These are phyloP conservation scores for Apiospora sp. DNA, from an alignment of 2,329 filamentous ascomycete genomes.

Conservation along the genomic window DNA sequence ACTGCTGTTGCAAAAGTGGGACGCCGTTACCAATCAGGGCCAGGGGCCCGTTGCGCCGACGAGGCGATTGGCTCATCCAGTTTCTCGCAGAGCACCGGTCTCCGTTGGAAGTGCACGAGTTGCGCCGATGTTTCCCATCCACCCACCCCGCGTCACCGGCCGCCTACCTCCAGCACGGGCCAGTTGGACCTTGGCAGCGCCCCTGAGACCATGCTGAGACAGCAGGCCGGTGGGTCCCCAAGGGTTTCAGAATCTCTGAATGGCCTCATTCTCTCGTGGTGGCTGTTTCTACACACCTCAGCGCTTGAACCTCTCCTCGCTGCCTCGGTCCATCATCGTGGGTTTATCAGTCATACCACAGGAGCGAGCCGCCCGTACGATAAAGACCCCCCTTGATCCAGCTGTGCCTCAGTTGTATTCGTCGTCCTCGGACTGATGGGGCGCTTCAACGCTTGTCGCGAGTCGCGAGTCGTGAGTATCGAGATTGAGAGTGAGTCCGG, in stretches of 20 bases:
- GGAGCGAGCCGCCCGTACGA: neutral
- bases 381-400: neutral
- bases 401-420: neutral
- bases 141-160: slow-evolving; percentile 18
- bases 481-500: neutral
- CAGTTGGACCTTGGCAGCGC: neutral
- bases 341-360: neutral
- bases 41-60: neutral
- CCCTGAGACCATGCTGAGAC: slow-evolving; percentile 19
- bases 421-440: neutral
- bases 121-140: slow-evolving; percentile 20
- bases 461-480: neutral
- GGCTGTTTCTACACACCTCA: neutral
- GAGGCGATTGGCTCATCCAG: slow-evolving; percentile 8
- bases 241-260: slow-evolving; percentile 19
- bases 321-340: neutral
- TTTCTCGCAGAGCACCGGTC: slow-evolving; percentile 9
- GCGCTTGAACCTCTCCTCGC: neutral
- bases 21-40: neutral
- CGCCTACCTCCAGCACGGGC: neutral
- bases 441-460: neutral
- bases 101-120: neutral
- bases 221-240: slow-evolving; percentile 6
- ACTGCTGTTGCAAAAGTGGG: slow-evolving; percentile 17
- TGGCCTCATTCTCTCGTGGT: slow-evolving; percentile 19